These are phyloP conservation scores for Geum urbanum DNA, from an alignment of 306 rosid genomes.

Conservation along the genomic window DNA sequence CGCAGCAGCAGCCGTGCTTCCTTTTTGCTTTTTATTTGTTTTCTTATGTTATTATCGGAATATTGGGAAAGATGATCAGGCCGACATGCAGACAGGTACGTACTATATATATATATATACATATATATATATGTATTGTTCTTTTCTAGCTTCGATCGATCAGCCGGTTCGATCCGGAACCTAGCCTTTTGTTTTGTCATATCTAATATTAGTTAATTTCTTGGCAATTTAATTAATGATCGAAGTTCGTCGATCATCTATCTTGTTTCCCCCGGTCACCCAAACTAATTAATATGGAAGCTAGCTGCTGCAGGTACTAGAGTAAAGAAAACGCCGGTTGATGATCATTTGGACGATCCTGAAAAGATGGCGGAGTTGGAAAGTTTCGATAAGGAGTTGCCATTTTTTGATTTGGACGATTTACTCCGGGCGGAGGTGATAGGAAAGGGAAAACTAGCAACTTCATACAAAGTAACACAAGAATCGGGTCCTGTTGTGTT, in stretches of 20 bases:
- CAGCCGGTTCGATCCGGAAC: no score
- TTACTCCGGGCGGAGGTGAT: constrained; percentile 61
- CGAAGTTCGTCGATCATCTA: no score
- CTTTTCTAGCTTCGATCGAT: no score
- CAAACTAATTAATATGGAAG: background rate
- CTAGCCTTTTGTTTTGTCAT: no score
- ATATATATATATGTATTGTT: no score
- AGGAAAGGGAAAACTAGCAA: constrained; percentile 59
- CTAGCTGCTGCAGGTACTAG: background rate
- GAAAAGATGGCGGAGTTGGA: constrained; percentile 41
- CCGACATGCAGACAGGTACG: constrained; percentile 30
- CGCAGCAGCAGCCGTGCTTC: constrained; percentile 30
- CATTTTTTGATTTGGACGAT: constrained; percentile 69
- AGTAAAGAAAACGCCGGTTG: constrained; percentile 25
- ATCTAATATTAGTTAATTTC: no score
- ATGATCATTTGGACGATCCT: constrained; percentile 22
- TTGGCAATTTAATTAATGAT: no score
- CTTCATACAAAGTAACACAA: constrained; percentile 59
- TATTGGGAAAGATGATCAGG: constrained; percentile 26
- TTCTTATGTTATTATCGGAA: constrained; percentile 29
- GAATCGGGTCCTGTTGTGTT: constrained; percentile 54
- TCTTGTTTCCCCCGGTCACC: no score
- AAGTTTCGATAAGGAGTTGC: constrained; percentile 46
- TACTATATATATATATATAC: no score
- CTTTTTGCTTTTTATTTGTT: constrained; percentile 27